phyloP scores from a whole-genome alignment of 257 asterid species.

The Anisodus acutangulus region DNA sequence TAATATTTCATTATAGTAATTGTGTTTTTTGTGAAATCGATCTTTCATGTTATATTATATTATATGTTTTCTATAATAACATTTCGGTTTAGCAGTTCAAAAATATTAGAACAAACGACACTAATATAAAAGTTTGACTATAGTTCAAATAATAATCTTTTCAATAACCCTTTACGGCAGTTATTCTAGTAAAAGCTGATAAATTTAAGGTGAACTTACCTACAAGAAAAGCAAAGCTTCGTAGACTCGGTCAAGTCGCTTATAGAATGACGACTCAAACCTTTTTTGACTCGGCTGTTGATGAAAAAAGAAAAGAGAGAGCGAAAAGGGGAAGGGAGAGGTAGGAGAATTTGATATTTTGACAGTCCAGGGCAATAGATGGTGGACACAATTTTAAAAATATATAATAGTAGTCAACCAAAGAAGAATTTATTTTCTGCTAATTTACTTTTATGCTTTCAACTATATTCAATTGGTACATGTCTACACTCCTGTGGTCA shows the following conservation, averaged over 20 bases:
- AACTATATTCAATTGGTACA: not conserved
- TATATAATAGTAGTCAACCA: not conserved
- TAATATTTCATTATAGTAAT: too few relatives aligned
- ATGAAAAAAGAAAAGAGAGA: not conserved
- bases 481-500: not conserved
- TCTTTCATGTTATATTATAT: too few relatives aligned
- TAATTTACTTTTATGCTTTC: not conserved
- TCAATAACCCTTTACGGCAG: not conserved
- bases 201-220: not conserved
- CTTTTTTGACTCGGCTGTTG: not conserved
- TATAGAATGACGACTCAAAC: too few relatives aligned
- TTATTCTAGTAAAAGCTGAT: not conserved
- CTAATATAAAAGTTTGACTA: too few relatives aligned
- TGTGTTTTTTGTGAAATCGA: too few relatives aligned
- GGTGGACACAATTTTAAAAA: not conserved
- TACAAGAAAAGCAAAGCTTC: too few relatives aligned
- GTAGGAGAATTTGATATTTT: not conserved
- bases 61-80: too few relatives aligned
- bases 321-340: not conserved
- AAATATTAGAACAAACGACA: too few relatives aligned
- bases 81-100: too few relatives aligned
- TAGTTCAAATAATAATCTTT: not conserved
- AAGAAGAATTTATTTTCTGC: not conserved
- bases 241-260: too few relatives aligned
- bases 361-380: not conserved